These are phyloP conservation scores for Barbarea vulgaris DNA, from an alignment of 345 rosid genomes.

Conservation along the genomic window DNA sequence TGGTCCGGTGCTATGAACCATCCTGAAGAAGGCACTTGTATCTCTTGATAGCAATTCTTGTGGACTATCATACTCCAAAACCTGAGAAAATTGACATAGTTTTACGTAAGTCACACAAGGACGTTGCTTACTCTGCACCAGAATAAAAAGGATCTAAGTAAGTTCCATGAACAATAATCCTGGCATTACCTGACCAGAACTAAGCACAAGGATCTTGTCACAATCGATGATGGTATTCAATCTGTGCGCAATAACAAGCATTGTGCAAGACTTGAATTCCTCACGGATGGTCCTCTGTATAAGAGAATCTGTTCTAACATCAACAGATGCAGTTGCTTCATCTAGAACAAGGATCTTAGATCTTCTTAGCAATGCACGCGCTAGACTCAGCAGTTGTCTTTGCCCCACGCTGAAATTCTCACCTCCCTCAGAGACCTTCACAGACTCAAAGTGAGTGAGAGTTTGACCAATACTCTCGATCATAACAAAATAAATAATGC, in stretches of 20 bases:
- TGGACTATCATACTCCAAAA: conserved; percentile 72
- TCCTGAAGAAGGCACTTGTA: conserved; percentile 61
- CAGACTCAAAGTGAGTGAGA: conserved; percentile 10
- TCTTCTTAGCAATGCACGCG: conserved; percentile 79
- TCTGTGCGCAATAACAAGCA: conserved; percentile 91
- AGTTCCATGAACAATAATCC: not conserved
- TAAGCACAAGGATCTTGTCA: conserved; percentile 78
- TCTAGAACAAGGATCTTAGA: conserved; percentile 94
- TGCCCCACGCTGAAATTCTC: conserved; percentile 96
- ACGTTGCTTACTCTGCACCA: not conserved
- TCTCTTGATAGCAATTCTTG: conserved; percentile 63
- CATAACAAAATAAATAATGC: not conserved
- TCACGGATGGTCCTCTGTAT: conserved; percentile 88
- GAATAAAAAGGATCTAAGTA: not conserved
- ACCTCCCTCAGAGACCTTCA: conserved; percentile 80
- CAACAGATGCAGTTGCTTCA: conserved; percentile 97
- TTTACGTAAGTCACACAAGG: not conserved
- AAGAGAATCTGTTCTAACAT: conserved; percentile 84
- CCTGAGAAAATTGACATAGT: conserved; percentile 45
- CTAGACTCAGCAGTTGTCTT: conserved; percentile 90
- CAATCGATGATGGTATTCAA: conserved; percentile 84
- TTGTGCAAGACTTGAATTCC: conserved; percentile 84
- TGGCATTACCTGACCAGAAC: conserved; percentile 73
- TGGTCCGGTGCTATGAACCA: conserved; percentile 79
- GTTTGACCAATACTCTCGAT: conserved; percentile 20